Evolutionary conservation across 2,329 filamentous ascomycete species (phyloP), one percentile per base, ranked within the genome.

Genomic region (Cordyceps tenuipes): DNA sequence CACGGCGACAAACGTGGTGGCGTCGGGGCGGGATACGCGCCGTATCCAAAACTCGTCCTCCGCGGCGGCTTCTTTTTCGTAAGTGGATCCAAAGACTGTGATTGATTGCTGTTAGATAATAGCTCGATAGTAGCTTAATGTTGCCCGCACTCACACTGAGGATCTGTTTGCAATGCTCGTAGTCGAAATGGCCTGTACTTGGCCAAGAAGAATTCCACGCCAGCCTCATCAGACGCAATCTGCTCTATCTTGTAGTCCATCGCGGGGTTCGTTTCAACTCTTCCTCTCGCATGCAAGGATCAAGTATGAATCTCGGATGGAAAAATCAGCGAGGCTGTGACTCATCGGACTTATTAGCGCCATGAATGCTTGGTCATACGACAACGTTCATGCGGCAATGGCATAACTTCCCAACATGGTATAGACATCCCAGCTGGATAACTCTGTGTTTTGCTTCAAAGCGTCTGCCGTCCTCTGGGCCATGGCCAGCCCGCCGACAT

Each of bases 361-460:
- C 17, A 7, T 13, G 13, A 9, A 23, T 36, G 8, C 13, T 26
- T 19, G 55, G 21, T 41, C 46, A 57, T 29, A 46, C 31, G 55
- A 31, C 44, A 17, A 36, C 7, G 17, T 49, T 49, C 36, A 66
- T 21, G 66, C 64, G 1, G 66, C 63, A 50, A 68, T 65, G 1
- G 67, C 67, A 54, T 68, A 69, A 23, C 68, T 67, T 1, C 68
- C 68, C 1, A 68, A 41, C 57, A 63, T 65, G 3, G 65, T 63
- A 50, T 66, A 69, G 1, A 69, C 62, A 3, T 63, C 60, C 64
- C 66, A 66, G n/a, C 15, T 34, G 5, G 61, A 61, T 19, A 56
- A 8, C 39, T 62, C 19, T 4, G 54, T 43, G 13, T 10, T 19
- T 7, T 29, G 57, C 12, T 55, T 21, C 41, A 68, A 44, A 19